Conservation (phyloP, 345 rosid genomes). For the Camelina neglecta region DNA sequence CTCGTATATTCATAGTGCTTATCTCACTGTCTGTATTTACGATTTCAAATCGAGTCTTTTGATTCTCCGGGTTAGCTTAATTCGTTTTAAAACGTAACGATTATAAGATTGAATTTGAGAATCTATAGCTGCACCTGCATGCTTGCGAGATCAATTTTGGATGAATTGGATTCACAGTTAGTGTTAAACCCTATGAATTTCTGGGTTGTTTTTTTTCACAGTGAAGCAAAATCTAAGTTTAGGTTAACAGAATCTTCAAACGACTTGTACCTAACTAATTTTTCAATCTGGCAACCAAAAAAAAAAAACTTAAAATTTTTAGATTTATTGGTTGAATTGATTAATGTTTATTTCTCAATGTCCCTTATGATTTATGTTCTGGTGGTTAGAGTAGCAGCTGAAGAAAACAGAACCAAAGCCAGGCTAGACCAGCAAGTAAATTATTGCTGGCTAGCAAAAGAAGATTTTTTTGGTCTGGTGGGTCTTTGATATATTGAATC, state of each 20-base stretch:
- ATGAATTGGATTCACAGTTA: background rate
- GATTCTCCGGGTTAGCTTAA: background rate
- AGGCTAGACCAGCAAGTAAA: constrained; percentile 58
- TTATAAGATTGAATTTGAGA: constrained; percentile 6
- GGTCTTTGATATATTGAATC: constrained; percentile 19
- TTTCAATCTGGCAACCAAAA: background rate
- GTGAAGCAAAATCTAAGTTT: constrained; percentile 28
- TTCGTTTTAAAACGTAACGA: background rate
- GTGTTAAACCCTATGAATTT: background rate
- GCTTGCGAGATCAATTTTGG: constrained; percentile 1
- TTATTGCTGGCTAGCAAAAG: constrained; percentile 64
- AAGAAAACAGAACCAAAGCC: constrained; percentile 7
- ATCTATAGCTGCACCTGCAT: background rate
- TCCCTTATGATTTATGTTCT: background rate
- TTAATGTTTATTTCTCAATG: background rate
- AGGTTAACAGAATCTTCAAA: background rate
- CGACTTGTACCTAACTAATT: background rate
- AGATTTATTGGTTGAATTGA: background rate
- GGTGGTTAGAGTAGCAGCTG: constrained; percentile 30
- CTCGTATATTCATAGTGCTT: background rate
- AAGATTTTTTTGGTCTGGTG: constrained; percentile 8
- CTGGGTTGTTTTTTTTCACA: background rate
- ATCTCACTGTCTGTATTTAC: background rate
- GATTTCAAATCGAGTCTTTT: background rate
- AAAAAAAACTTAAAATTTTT: background rate